These are phyloP conservation scores for Apostasia ramifera DNA, from an alignment of 106 monocot species.

Conservation along the genomic window DNA sequence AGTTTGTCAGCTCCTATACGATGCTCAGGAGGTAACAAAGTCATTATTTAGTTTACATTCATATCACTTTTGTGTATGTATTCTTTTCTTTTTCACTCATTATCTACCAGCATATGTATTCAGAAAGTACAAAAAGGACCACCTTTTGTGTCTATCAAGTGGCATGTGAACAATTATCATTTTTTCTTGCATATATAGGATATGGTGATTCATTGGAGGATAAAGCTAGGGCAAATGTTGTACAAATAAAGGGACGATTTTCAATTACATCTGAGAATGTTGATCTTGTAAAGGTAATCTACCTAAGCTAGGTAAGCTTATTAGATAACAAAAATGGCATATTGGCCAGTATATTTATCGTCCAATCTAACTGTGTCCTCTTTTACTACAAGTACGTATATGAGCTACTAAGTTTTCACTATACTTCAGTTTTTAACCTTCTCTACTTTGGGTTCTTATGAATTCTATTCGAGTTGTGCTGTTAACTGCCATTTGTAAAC, in stretches of 20 bases:
- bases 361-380: too few relatives aligned
- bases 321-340: neutral
- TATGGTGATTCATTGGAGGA: constrained; percentile 66
- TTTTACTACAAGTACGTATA: too few relatives aligned
- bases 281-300: constrained; percentile 78
- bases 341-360: too few relatives aligned
- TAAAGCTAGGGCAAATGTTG: constrained; percentile 66
- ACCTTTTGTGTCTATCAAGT: too few relatives aligned
- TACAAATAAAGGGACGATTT: constrained; percentile 93
- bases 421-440: too few relatives aligned
- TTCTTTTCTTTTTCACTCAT: too few relatives aligned
- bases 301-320: neutral
- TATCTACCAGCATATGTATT: too few relatives aligned
- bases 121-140: too few relatives aligned
- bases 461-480: too few relatives aligned
- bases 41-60: neutral
- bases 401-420: too few relatives aligned
- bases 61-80: neutral
- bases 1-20: constrained; percentile 78
- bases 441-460: too few relatives aligned
- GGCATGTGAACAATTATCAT: neutral
- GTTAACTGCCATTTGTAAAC: too few relatives aligned
- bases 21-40: constrained; percentile 47
- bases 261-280: constrained; percentile 99
- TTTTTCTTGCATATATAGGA: constrained; percentile 30